These are phyloP conservation scores for Suillus lakei DNA, from an alignment of 768 basidiomycete genomes.

Conservation along the genomic window DNA sequence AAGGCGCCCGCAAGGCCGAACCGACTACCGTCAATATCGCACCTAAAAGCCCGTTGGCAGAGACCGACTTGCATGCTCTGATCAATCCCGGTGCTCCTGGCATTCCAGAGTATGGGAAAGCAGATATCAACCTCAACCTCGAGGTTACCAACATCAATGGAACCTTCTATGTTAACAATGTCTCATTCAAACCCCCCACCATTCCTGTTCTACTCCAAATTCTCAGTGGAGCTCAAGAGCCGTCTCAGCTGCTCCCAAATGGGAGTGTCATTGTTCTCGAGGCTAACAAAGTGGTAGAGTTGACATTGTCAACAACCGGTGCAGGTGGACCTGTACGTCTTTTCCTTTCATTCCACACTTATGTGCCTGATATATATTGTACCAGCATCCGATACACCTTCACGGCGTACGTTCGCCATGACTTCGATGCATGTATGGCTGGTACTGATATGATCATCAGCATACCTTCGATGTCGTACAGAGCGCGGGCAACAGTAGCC, in stretches of 20 bases:
- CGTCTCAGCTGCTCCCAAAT: slow-evolving; percentile 41
- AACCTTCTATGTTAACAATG: background rate
- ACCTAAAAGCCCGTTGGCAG: background rate
- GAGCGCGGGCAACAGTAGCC: no score
- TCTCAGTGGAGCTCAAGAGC: slow-evolving; percentile 36
- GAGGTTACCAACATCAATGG: slow-evolving; percentile 13
- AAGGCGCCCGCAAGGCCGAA: slow-evolving; percentile 33
- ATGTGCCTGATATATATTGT: no score
- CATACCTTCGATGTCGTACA: no score
- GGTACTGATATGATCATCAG: no score
- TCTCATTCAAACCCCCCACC: slow-evolving; percentile 15
- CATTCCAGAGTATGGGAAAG: slow-evolving; percentile 26
- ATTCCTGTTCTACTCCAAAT: slow-evolving; percentile 49
- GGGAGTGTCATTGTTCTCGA: slow-evolving; percentile 46
- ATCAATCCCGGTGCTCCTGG: slow-evolving; percentile 27
- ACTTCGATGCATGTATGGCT: no score
- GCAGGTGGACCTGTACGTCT: no score
- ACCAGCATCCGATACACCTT: no score
- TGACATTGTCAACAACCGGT: background rate
- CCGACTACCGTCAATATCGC: slow-evolving; percentile 24
- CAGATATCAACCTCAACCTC: slow-evolving; percentile 23
- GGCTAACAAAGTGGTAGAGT: slow-evolving; percentile 44
- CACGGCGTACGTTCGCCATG: no score
- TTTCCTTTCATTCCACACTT: no score
- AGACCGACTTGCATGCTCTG: slow-evolving; percentile 24